Base-by-base conservation (phyloP, 345 rosid species). In the Luvunga scandens region DNA sequence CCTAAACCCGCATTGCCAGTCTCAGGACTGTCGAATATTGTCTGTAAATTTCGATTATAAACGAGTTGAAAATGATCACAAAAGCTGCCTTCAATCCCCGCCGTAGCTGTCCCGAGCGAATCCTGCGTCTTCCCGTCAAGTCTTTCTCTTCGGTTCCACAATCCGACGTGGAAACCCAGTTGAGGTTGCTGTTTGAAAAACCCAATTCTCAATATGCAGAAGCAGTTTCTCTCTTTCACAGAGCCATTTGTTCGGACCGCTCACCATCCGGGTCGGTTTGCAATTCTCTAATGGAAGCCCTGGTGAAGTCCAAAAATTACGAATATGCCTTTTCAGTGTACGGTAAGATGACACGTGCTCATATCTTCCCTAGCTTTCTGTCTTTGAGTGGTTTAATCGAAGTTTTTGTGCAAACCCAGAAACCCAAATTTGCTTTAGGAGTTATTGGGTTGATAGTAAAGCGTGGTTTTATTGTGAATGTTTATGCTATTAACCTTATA, bases 311-410 rank as follows among this genome's bases (percentile, higher is more conserved):
- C 19, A 88, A 73, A 79, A 80, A 83, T 48, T 83, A 87, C 77
- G 87, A 85, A 19, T 71, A 86, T 9, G 93, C 88, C 12, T 79
- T 86, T 78, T 84, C 90, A 9, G 85, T 87, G 18, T 83, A 92
- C 65, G 53, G 71, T 42, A 82, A 77, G 82, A 85, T 88, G 91
- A 80, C 83, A 39, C 81, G 57, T 63, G 79, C 73, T 33, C 74
- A 71, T 69, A 62, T 87, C 42, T 80, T 79, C 45, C 82, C 86
- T 25, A 81, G 71, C 73, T 89, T 92, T 69, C 72, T 9, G 27
- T 86, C 94, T 2, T 67, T 91, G 78, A 88, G 91, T 79, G 86
- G 90, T 38, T 72, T 91, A 39, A 80, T 92, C 63, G 89, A 86
- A 77, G 86, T 90, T 73, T 87, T 86, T 80, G 86, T 90, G 82